Percentiles rank a stretch among this genome's conserved stretches.
Conservation (phyloP, 106 monocot genomes). For the Alisma plantagoaquatica region DNA sequence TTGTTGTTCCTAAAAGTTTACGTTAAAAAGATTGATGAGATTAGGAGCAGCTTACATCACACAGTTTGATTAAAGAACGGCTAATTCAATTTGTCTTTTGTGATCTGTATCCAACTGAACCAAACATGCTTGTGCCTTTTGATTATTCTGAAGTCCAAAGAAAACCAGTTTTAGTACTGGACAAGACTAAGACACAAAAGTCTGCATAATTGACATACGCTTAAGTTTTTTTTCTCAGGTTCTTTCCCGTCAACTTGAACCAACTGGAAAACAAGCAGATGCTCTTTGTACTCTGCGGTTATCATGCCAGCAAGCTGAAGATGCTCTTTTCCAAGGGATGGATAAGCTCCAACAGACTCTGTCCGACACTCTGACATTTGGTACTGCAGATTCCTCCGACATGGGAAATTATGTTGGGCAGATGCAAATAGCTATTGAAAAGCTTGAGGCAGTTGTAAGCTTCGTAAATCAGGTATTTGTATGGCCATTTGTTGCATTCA, state of each 20-base stretch:
- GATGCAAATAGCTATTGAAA: constrained; percentile 53
- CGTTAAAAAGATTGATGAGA: too few relatives aligned
- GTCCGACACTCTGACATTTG: constrained; percentile 10
- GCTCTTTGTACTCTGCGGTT: constrained; percentile 15
- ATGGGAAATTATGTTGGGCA: constrained; percentile 49
- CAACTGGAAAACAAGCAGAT: constrained; percentile 12
- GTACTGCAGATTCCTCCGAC: constrained; percentile 3
- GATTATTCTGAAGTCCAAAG: too few relatives aligned
- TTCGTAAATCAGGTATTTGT: constrained; percentile 63
- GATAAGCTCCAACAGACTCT: constrained; percentile 25
- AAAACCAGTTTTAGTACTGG: too few relatives aligned
- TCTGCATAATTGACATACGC: too few relatives aligned
- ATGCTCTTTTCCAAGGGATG: constrained; percentile 26
- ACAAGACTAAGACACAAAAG: too few relatives aligned
- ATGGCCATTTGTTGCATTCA: neutral
- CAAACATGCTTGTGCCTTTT: neutral
- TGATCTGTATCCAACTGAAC: neutral
- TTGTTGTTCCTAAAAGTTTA: too few relatives aligned
- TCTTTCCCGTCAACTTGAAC: constrained; percentile 16
- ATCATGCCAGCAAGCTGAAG: constrained; percentile 76
- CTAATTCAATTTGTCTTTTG: neutral
- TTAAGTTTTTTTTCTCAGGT: constrained; percentile 21
- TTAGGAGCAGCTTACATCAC: neutral
- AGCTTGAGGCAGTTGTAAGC: constrained; percentile 45
- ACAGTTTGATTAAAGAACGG: neutral